A percentile compares a stretch with the other conserved stretches of the same genome.
These are phyloP conservation scores for Aaosphaeria pasadenensis DNA, from an alignment of 2,329 filamentous ascomycete species.

Conservation along the genomic window DNA sequence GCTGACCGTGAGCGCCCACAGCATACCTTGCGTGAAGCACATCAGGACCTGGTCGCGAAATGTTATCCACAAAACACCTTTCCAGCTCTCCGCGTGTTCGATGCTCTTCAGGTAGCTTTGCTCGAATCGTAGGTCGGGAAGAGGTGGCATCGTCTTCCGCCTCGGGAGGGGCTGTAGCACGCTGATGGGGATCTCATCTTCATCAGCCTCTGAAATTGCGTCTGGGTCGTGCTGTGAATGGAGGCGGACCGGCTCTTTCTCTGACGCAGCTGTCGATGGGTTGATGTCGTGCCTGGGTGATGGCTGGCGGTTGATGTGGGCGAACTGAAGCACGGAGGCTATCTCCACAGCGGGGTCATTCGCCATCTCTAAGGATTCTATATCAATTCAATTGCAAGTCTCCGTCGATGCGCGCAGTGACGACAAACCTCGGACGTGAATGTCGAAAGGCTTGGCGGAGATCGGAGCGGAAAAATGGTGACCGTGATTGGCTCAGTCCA, in stretches of 20 bases:
- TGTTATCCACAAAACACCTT: slow-evolving; percentile 80
- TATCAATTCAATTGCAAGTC: background rate
- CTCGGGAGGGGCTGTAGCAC: slow-evolving; percentile 57
- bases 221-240: slow-evolving; percentile 36
- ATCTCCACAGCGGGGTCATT: slow-evolving; percentile 62
- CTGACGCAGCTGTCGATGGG: slow-evolving; percentile 71
- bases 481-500: background rate
- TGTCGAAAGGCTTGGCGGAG: background rate
- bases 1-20: slow-evolving; percentile 81
- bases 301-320: slow-evolving; percentile 70
- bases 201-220: slow-evolving; percentile 50
- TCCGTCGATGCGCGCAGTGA: background rate
- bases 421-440: background rate
- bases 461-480: background rate
- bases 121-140: slow-evolving; percentile 87
- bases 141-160: slow-evolving; percentile 62
- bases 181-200: slow-evolving; percentile 68
- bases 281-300: slow-evolving; percentile 74
- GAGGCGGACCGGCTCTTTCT: slow-evolving; percentile 58
- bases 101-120: slow-evolving; percentile 96
- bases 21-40: slow-evolving; percentile 79
- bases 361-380: slow-evolving; percentile 43
- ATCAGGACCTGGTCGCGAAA: slow-evolving; percentile 86
- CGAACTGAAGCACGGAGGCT: slow-evolving; percentile 77
- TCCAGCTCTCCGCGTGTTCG: slow-evolving; percentile 72